phyloP scores from a whole-genome alignment of 2,329 filamentous ascomycete species.

The Xylariaceae sp. region DNA sequence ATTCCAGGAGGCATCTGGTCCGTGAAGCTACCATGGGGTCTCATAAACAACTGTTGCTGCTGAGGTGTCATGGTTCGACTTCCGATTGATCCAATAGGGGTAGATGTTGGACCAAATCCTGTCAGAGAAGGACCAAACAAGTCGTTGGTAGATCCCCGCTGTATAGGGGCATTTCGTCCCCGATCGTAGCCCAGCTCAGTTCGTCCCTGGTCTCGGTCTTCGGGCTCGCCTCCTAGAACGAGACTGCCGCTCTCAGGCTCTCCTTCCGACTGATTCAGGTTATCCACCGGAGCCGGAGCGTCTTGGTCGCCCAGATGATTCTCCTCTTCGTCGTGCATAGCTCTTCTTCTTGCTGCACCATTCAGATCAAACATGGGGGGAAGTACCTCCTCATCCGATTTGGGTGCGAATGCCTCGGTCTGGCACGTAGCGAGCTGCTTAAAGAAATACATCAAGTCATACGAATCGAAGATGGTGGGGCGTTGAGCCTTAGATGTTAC shows the following conservation, averaged over 20 bases:
- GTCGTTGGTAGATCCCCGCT: slow-evolving; percentile 53
- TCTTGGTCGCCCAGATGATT: slow-evolving; percentile 46
- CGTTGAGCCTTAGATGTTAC: slow-evolving; percentile 4
- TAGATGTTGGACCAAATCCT: slow-evolving; percentile 43
- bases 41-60: slow-evolving; percentile 65
- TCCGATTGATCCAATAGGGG: slow-evolving; percentile 55
- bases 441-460: slow-evolving; percentile 26
- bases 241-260: slow-evolving; percentile 76
- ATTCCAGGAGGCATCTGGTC: slow-evolving; percentile 58
- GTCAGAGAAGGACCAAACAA: slow-evolving; percentile 52
- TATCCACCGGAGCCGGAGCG: slow-evolving; percentile 42
- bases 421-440: slow-evolving; percentile 24
- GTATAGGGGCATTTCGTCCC: slow-evolving; percentile 64
- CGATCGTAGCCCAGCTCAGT: slow-evolving; percentile 50
- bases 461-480: slow-evolving; percentile 13
- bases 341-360: slow-evolving; percentile 75
- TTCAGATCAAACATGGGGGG: slow-evolving; percentile 78
- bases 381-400: slow-evolving; percentile 35
- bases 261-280: slow-evolving; percentile 56
- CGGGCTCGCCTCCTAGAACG: slow-evolving; percentile 87
- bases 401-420: slow-evolving; percentile 38
- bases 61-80: slow-evolving; percentile 73
- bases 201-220: slow-evolving; percentile 61
- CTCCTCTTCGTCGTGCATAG: slow-evolving; percentile 69
- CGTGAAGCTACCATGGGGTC: slow-evolving; percentile 55